Base-by-base conservation (phyloP, 805 yeast genomes). In the Clavispora fructus region DNA sequence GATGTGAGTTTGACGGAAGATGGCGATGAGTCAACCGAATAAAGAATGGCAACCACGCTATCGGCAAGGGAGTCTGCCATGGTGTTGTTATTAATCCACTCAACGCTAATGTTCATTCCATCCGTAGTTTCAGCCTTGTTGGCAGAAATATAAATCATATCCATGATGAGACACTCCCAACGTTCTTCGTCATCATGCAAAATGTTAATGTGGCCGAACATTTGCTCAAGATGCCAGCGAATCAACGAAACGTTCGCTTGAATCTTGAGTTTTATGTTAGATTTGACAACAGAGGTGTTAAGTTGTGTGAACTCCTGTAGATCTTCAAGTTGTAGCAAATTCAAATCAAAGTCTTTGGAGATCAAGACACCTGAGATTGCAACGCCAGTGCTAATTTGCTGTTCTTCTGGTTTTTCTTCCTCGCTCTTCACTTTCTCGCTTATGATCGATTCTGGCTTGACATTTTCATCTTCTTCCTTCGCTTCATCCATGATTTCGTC, bases 21-120 rank as follows among this genome's bases (percentile, higher is more conserved):
- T 10, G 97, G 97, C 0, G 96, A 83, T 0, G 96, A 84, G 62
- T 94, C 99, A 37, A 92, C 94, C 39, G 96, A 87, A 65, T 92
- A 77, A 29, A 94, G 65, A 33, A 94, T 89, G 0, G 97, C 97
- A 48, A 94, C 79, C 1, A 90, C 86, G 13, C 96, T 84, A 60
- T 94, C 99, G 0, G 99, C 99, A 51, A 94, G 79, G 0, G 97
- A 85, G 59, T 94, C 99, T 50, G 87, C 91, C 69, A 90, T 80
- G 37, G 68, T 57, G 46, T 87, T 72, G 48, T 90, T 91, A 55
- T 95, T 92, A 14, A 82, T 79, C 99, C 99, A 94, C 63, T 88
- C 95, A 12, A 92, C 82, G 0, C 85, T 76, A 6, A 87, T 82
- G 9, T 75, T 54, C 35, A 68, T 57, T 1, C 66, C 68, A 4